Percentiles rank a stretch among this genome's conserved stretches.
Evolutionary conservation across 352 stramenopile species (phyloP).

Genomic region (Phytophthora pluvialis): DNA sequence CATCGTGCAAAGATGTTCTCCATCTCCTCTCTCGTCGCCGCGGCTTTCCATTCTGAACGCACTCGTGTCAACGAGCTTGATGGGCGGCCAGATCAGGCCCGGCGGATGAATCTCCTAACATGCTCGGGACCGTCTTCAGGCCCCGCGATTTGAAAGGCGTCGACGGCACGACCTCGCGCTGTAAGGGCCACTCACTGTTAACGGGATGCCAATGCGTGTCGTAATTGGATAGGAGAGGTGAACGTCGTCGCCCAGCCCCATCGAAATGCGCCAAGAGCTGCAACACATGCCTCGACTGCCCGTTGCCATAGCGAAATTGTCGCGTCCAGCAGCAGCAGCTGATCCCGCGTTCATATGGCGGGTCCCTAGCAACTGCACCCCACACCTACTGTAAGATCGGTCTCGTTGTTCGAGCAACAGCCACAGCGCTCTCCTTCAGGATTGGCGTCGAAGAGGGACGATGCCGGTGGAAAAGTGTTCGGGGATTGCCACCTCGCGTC

Average conservation of each 20-base stretch:
- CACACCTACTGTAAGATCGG: slow-evolving; percentile 2
- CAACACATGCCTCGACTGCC: slow-evolving; percentile 11
- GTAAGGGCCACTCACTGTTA: neutral
- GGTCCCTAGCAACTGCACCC: neutral
- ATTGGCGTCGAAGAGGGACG: slow-evolving; percentile 26
- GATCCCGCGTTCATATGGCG: slow-evolving; percentile 9
- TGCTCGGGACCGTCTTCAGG: slow-evolving; percentile 1
- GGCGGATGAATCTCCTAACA: slow-evolving; percentile 10
- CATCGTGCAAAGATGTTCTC: slow-evolving; percentile 27
- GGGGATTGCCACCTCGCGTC: slow-evolving; percentile 7
- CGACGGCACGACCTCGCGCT: slow-evolving; percentile 1
- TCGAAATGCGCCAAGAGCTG: slow-evolving; percentile 11
- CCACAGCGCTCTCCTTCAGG: slow-evolving; percentile 1
- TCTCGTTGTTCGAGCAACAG: slow-evolving; percentile 16
- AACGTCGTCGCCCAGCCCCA: neutral
- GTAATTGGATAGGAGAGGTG: too few relatives aligned
- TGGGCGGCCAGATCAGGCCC: neutral
- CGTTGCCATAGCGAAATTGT: slow-evolving; percentile 21
- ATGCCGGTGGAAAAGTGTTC: slow-evolving; percentile 14
- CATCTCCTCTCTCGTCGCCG: slow-evolving; percentile 1
- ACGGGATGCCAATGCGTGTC: too few relatives aligned
- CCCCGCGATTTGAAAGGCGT: slow-evolving; percentile 11
- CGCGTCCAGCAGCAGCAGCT: slow-evolving; percentile 14
- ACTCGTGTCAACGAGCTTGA: slow-evolving; percentile 38
- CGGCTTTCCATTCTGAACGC: slow-evolving; percentile 34